Evolutionary conservation across 768 basidiomycete species (phyloP), one percentile per base, ranked within the genome.

Genomic region (Leccinum incarnatum): DNA sequence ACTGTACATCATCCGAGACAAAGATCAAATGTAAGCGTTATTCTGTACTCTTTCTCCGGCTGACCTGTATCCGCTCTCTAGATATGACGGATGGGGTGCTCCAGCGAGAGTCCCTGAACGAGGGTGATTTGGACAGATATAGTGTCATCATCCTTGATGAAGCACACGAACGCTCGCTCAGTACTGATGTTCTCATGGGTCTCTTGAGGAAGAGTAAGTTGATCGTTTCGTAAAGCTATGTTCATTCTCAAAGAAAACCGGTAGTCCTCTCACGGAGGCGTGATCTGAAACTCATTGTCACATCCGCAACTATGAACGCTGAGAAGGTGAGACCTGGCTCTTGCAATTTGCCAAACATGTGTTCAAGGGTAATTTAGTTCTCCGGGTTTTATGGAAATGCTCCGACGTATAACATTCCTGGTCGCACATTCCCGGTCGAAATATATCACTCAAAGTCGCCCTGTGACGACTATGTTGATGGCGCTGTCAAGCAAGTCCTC

Each of bases 41-140:
- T 48, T n/a, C 23, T 4, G 34, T 48, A 12, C 23, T 14, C 19
- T 60, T 11, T 11, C 19, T 10, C 15, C 10, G n/a, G 25, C 30
- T 57, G 5, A 55, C 42, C 15, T 5, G 15, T 29, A 19, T 49
- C 9, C 64, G 23, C 59, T 60, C 17, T 54, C 14, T 57, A 97
- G 95, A 95, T 70, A 98, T 98, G 97, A 99, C 97, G 2, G 97
- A 99, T 63, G 97, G 97, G 78, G 95, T 99, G 2, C 79, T 99
- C 9, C 85, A 98, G n/a, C 89, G 96, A 68, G 97, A 99, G 73
- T 98, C 97, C 1, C 75, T 98, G 42, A 98, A 98, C 63, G 97
- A 98, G 74, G 95, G 96, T n/a, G 97, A 98, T 71, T 77, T 99
- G 29, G 97, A 99, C 73, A 82, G 93, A 55, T 99, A 99, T 70